Conservation (phyloP, 768 basidiomycete species). For the Tricholoma sp. region DNA sequence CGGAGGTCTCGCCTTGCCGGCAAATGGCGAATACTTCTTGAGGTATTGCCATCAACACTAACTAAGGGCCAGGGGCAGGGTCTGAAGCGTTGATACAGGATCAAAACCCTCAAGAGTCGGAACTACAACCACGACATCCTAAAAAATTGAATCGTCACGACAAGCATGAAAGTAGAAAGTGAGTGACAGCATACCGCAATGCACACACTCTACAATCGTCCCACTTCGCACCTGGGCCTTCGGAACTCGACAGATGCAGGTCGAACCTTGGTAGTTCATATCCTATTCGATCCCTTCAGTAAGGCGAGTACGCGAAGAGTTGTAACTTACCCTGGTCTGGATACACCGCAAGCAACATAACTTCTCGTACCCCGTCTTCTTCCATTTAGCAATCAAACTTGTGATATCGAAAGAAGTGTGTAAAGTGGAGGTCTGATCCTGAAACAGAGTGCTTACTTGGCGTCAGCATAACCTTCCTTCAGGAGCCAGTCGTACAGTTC, state of each 20-base stretch:
- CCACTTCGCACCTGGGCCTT: slow-evolving; percentile 89
- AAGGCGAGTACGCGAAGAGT: not conserved
- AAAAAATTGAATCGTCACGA: slow-evolving; percentile 7
- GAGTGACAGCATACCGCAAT: slow-evolving; percentile 71
- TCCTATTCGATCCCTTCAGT: slow-evolving; percentile 46
- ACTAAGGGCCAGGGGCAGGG: not conserved
- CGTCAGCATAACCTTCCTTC: slow-evolving; percentile 96
- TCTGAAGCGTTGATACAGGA: not conserved
- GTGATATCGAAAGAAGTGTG: slow-evolving; percentile 10
- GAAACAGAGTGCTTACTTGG: slow-evolving; percentile 59
- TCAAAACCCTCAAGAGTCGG: slow-evolving; percentile 53
- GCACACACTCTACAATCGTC: slow-evolving; percentile 92
- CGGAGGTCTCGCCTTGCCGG: too few relatives aligned
- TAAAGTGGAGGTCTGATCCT: not conserved
- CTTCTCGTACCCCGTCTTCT: slow-evolving; percentile 97
- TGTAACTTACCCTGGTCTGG: slow-evolving; percentile 67
- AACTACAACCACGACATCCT: slow-evolving; percentile 92
- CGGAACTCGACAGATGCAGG: slow-evolving; percentile 96
- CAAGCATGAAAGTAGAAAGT: slow-evolving; percentile 3
- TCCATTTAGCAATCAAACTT: slow-evolving; percentile 98
- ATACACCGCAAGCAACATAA: slow-evolving; percentile 96
- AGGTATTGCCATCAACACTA: too few relatives aligned
- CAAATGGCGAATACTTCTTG: too few relatives aligned
- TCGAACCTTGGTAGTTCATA: slow-evolving; percentile 99
- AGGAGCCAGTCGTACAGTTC: slow-evolving; percentile 97